Base-by-base conservation (phyloP, 495 filamentous ascomycete genomes). In the Trichocladium uniseriatum region DNA sequence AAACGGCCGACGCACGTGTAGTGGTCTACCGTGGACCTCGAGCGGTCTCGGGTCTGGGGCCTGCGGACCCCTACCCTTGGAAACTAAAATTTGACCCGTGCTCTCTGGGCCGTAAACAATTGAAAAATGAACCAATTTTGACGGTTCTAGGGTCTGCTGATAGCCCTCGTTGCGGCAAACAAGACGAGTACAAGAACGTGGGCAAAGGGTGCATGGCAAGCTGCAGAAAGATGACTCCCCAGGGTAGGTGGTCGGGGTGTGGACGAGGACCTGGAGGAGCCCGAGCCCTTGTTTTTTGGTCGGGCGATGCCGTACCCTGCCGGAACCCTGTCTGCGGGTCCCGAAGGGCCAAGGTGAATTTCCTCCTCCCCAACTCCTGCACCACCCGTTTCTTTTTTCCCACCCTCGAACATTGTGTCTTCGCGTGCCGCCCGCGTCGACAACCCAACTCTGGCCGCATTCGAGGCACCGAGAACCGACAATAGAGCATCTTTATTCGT, bases 101-200 rank as follows among this genome's bases (percentile, higher is more conserved):
- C 21, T 51, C 27, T 51, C 4, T 0, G 0, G 34, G 27, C 22
- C 40, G 47, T 56, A 62, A 49, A 66, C 49, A 57, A 59, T 54
- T 49, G 43, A 53, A 57, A 51, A 48, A 34, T 19, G 6, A 32
- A 6, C 53, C 28, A 27, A 58, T 57, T 29, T 15, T 8, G 14
- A 14, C 39, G 52, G 36, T 65, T 61, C 52, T 41, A 57, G 19
- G 14, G 39, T 44, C 38, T 22, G 45, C 19, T 7, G 54, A 57
- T 43, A 60, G 61, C 49, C 43, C 52, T 53, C 49, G 45, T 4
- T 40, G 31, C 29, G 49, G 55, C 52, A 63, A 61, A 42, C 60
- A 63, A 31, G 42, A 52, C 34, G 53, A 68, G 63, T 59, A 61
- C 49, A 62, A 62, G 31, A 68, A 65, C 34, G 63, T 53, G 35